Evolutionary conservation across 2,329 filamentous ascomycete genomes (phyloP).

Genomic region (Aspergillus sp.): DNA sequence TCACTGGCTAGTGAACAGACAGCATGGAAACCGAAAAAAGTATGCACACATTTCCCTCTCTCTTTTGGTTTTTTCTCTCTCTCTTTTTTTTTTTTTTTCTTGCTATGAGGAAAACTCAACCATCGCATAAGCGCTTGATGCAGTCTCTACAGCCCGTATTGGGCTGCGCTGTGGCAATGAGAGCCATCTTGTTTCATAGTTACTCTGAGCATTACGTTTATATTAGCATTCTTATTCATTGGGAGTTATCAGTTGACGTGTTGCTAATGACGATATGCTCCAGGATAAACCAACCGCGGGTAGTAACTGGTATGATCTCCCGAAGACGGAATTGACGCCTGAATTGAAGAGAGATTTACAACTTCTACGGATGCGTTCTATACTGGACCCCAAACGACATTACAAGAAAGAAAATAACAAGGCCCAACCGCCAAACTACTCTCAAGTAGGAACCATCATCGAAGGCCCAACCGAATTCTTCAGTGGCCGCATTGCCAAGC

Average conservation of each 20-base stretch:
- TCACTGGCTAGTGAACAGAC: conserved; percentile 1
- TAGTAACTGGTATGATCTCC: conserved; percentile 81
- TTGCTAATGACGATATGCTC: conserved; percentile 18
- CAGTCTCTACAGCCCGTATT: conserved; percentile 73
- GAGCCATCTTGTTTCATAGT: conserved; percentile 67
- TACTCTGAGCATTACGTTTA: conserved; percentile 59
- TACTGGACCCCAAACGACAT: conserved; percentile 83
- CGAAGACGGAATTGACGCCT: conserved; percentile 77
- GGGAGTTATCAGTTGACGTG: neutral
- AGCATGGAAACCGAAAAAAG: conserved; percentile 43
- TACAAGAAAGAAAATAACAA: conserved; percentile 84
- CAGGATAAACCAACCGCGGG: conserved; percentile 69
- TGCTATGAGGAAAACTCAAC: conserved; percentile 74
- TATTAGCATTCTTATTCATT: conserved; percentile 7
- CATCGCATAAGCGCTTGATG: conserved; percentile 67
- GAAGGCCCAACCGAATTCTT: conserved; percentile 87
- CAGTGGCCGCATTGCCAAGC: conserved; percentile 76
- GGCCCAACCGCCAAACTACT: conserved; percentile 73
- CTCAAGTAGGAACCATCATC: conserved; percentile 83
- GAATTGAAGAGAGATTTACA: conserved; percentile 88
- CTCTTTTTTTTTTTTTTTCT: conserved; percentile 6
- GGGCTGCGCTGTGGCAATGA: conserved; percentile 73
- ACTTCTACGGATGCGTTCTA: conserved; percentile 81
- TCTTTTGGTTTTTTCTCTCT: conserved; percentile 1
- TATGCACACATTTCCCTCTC: conserved; percentile 27